Evolutionary conservation across 1,139 yeast genomes (phyloP).

Genomic region (Scheffersomyces illinoinensis): DNA sequence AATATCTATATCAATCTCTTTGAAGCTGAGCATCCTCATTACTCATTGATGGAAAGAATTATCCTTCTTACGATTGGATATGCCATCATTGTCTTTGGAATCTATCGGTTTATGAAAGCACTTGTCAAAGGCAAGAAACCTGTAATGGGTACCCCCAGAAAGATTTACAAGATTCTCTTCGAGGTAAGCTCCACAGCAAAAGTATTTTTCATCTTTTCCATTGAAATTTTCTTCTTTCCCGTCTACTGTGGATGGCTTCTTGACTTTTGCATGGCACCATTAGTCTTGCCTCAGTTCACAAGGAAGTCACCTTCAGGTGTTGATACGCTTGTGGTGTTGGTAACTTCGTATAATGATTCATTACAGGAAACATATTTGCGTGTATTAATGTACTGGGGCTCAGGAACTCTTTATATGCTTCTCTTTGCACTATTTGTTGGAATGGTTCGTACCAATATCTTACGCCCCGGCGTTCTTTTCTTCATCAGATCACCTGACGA

Average conservation of each 20-base stretch:
- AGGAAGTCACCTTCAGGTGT: constrained; percentile 9
- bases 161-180: constrained; percentile 51
- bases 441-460: constrained; percentile 69
- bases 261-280: constrained; percentile 67
- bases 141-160: constrained; percentile 48
- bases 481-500: constrained; percentile 95
- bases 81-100: constrained; percentile 23
- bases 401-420: constrained; percentile 87
- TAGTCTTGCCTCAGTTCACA: constrained; percentile 30
- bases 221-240: constrained; percentile 85
- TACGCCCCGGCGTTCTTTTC: constrained; percentile 86
- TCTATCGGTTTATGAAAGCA: constrained; percentile 37
- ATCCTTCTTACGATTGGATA: constrained; percentile 40
- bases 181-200: constrained; percentile 61
- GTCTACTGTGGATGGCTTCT: constrained; percentile 80
- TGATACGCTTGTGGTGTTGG: constrained; percentile 19
- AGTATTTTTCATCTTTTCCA: constrained; percentile 70
- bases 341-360: constrained; percentile 24
- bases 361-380: constrained; percentile 19
- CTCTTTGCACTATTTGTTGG: constrained; percentile 84
- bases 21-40: constrained; percentile 12
- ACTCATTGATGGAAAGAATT: constrained; percentile 35
- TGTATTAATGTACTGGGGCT: constrained; percentile 56
- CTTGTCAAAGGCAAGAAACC: constrained; percentile 42
- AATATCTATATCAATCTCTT: constrained; percentile 19